Base-by-base conservation (phyloP, 73 alveolate genomes). In the Stentor roeselii region DNA sequence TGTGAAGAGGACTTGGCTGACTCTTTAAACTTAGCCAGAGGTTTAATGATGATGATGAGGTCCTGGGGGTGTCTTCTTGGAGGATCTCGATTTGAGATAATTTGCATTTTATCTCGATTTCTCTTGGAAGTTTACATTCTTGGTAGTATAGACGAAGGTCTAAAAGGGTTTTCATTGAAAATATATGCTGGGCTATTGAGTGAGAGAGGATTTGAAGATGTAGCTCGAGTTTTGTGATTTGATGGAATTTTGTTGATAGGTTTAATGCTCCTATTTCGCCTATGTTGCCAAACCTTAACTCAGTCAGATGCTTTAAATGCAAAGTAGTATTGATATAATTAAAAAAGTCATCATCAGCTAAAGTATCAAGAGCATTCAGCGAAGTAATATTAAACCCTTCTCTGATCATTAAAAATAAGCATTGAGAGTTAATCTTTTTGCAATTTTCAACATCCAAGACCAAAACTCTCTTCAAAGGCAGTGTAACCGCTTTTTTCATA, bases 261-360 rank as follows among this genome's bases (percentile, higher is more conserved):
- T 34, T 21, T 1, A 36, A 27, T 27, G 34, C 80, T 30, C 80
- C 80, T 21, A 67, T 11, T 67, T 14, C 37, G 14, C 42, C 34
- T 21, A 67, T 30, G 41, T 27, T 21, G 2, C 80, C 2, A 67
- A n/a, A 67, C 21, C 41, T 32, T 1, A 67, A 27, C 37, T n/a
- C 37, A 0, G 42, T 0, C 34, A 67, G 34, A 34, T 67, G 37
- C 34, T 67, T 67, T 34, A 67, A 67, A 67, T 67, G 80, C 0
- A 67, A 36, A 30, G 27, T n/a, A 1, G 80, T 36, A 40, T 67
- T 67, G 21, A 67, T 14, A 67, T 67, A 36, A 15, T 67, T n/a
- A 40, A 67, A 67, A 67, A 67, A 21, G n/a, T 36, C 2, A 67
- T 67, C 80, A 2, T 67, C 80, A 67, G 34, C 80, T 1, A 36